Conservation (phyloP, 202 grass and related monocot genomes). For the Tripidium arundinaceum region DNA sequence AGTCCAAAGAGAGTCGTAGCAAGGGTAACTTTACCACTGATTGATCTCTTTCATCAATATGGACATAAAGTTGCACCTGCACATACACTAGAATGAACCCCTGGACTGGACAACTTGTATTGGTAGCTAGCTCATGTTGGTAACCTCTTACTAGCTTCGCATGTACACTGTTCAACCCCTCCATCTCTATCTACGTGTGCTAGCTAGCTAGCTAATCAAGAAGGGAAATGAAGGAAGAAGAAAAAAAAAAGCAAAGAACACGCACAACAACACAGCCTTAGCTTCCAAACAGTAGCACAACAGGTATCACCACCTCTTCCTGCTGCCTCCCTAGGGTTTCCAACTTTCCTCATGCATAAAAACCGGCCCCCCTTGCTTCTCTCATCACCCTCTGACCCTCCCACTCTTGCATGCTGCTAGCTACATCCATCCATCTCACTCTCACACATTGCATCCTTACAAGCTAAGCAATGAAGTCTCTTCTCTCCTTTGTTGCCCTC, state of each 20-base stretch:
- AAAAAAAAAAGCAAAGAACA: background rate
- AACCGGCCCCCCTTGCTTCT: background rate
- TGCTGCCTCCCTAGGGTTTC: constrained; percentile 36
- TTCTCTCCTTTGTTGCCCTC: background rate
- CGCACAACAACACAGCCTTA: constrained; percentile 6
- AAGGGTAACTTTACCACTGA: constrained; percentile 53
- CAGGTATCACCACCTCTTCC: background rate
- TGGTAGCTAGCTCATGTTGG: constrained; percentile 13
- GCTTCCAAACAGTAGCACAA: background rate
- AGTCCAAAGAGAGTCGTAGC: constrained; percentile 38
- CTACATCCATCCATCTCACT: constrained; percentile 9
- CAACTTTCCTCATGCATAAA: constrained; percentile 39
- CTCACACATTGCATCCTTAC: constrained; percentile 16
- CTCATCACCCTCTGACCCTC: background rate
- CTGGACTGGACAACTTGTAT: constrained; percentile 11
- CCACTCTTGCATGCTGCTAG: background rate
- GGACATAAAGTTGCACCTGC: constrained; percentile 57
- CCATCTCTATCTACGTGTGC: background rate
- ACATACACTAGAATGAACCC: constrained; percentile 40
- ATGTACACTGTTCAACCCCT: constrained; percentile 3
- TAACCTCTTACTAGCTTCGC: constrained; percentile 11
- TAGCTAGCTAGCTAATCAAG: constrained; percentile 4
- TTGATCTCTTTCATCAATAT: constrained; percentile 55
- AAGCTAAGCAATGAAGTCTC: constrained; percentile 29
- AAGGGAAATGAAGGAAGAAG: background rate